These are phyloP conservation scores for Amylocarpus encephaloides DNA, from an alignment of 2,329 filamentous ascomycete species.

Conservation along the genomic window DNA sequence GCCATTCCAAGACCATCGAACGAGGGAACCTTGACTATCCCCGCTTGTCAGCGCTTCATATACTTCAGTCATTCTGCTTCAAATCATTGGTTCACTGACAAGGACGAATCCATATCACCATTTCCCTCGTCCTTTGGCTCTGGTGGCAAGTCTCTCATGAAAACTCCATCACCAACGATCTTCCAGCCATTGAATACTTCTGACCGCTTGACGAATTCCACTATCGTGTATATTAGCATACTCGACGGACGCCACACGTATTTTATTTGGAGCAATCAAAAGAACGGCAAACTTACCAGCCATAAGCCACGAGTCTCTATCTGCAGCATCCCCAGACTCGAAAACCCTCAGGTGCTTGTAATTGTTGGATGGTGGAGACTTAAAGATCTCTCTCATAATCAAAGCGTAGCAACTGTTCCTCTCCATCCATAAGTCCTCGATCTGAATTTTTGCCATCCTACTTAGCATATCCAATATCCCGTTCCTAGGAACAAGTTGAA, in stretches of 20 bases:
- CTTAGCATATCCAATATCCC: constrained; percentile 31
- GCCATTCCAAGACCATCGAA: constrained; percentile 28
- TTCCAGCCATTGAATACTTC: constrained; percentile 35
- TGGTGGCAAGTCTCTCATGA: constrained; percentile 31
- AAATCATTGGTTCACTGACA: constrained; percentile 24
- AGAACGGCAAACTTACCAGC: constrained; percentile 19
- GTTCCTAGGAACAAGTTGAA: constrained; percentile 43
- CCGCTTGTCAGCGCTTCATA: constrained; percentile 9
- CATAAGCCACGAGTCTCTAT: constrained; percentile 42
- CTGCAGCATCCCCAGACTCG: constrained; percentile 43
- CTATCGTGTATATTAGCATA: constrained; percentile 11
- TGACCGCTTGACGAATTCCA: constrained; percentile 36
- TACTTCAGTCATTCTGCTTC: neutral
- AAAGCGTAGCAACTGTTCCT: constrained; percentile 28
- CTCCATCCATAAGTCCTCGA: constrained; percentile 28
- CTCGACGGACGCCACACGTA: neutral
- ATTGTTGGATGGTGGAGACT: constrained; percentile 27
- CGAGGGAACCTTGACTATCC: constrained; percentile 19
- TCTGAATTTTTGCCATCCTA: constrained; percentile 25
- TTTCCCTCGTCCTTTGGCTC: constrained; percentile 7
- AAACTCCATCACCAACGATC: constrained; percentile 40
- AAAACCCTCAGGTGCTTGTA: constrained; percentile 43
- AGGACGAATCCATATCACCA: constrained; percentile 13
- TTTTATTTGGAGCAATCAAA: neutral
- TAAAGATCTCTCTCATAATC: constrained; percentile 28